phyloP scores from a whole-genome alignment of 2,329 filamentous ascomycete species.

The Elsinoe perseae region DNA sequence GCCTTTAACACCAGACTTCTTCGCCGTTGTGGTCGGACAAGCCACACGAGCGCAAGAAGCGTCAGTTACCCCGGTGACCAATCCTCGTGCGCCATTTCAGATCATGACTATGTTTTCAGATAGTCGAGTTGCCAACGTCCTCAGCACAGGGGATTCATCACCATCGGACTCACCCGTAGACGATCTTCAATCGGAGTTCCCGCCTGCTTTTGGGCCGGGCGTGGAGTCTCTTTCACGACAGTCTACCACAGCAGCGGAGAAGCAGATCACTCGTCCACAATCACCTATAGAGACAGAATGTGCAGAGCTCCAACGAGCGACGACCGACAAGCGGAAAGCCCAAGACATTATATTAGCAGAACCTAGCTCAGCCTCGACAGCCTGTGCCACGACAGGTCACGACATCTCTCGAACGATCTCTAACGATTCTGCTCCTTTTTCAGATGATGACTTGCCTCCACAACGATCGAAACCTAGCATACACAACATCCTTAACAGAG shows the following conservation, averaged over 20 bases:
- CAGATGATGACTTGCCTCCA: neutral
- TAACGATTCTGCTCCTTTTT: conserved; percentile 13
- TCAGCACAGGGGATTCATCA: conserved; percentile 1
- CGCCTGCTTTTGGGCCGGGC: neutral
- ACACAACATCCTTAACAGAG: neutral
- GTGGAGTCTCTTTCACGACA: neutral
- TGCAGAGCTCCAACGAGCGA: neutral
- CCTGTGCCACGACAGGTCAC: neutral
- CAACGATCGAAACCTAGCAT: neutral
- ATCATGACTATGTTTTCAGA: conserved; percentile 14
- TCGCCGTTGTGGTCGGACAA: conserved; percentile 7
- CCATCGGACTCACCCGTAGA: conserved; percentile 1
- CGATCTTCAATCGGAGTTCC: neutral
- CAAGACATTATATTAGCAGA: neutral
- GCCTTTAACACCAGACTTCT: conserved; percentile 24
- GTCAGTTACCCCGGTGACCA: conserved; percentile 11
- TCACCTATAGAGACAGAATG: neutral
- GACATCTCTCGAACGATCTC: conserved; percentile 9
- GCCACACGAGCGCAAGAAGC: conserved; percentile 13
- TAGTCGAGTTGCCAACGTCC: conserved; percentile 6
- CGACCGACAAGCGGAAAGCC: neutral
- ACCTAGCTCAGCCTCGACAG: conserved; percentile 5
- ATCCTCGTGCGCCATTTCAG: conserved; percentile 6
- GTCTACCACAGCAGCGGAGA: neutral
- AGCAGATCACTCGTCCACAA: neutral